A percentile compares a stretch with the other conserved stretches of the same genome.
Evolutionary conservation across 495 filamentous ascomycete species (phyloP).

Genomic region (Amphirosellinia nigrospora): DNA sequence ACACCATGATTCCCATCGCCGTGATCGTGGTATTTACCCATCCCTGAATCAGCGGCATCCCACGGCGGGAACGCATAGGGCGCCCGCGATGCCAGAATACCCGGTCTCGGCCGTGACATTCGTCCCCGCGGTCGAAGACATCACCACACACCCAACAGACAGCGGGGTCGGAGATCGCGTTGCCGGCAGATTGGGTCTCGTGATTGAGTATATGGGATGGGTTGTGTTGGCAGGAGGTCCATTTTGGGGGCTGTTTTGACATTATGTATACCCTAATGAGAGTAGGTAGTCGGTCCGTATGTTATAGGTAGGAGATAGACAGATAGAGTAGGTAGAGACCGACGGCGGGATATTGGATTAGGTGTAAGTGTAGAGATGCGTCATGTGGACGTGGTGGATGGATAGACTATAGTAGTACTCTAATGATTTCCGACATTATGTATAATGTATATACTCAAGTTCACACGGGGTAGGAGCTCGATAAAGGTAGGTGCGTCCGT

Average conservation of each 20-base stretch:
- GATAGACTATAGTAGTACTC: background rate
- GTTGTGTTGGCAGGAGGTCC: slow-evolving; percentile 55
- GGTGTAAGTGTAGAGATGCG: background rate
- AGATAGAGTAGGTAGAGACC: background rate
- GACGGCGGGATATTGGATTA: background rate
- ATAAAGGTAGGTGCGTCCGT: background rate
- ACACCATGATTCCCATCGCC: background rate
- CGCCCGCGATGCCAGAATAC: slow-evolving; percentile 57
- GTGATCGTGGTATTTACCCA: slow-evolving; percentile 8
- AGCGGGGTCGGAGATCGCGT: slow-evolving; percentile 45
- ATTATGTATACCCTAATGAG: background rate
- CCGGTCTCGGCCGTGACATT: slow-evolving; percentile 55
- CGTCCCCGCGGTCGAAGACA: slow-evolving; percentile 49
- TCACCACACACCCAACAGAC: slow-evolving; percentile 59
- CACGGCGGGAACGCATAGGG: slow-evolving; percentile 55
- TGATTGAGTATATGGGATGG: slow-evolving; percentile 38
- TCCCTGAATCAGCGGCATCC: slow-evolving; percentile 27
- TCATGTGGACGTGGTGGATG: background rate
- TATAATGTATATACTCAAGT: background rate
- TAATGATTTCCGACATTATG: background rate
- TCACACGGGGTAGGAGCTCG: too few species aligned
- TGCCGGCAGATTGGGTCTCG: slow-evolving; percentile 48
- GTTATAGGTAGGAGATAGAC: background rate
- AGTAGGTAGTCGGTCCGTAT: background rate
- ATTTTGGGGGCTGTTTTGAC: slow-evolving; percentile 44